Evolutionary conservation across 106 monocot species (phyloP).

Genomic region (Dioscorea alata): DNA sequence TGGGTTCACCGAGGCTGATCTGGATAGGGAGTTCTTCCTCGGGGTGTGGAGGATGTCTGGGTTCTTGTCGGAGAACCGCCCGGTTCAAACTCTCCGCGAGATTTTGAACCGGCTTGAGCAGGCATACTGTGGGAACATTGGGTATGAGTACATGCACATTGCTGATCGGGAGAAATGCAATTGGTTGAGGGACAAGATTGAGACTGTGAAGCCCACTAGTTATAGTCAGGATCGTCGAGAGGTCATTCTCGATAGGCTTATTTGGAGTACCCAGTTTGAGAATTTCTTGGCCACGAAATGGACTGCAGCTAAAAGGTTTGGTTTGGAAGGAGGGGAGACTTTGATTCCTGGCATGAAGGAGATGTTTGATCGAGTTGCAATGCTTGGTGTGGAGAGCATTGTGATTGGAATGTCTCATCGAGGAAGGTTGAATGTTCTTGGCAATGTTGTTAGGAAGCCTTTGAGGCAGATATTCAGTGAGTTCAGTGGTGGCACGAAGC

Average conservation of each 20-base stretch:
- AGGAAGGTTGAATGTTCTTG: conserved; percentile 88
- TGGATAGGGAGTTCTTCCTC: conserved; percentile 87
- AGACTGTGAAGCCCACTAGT: conserved; percentile 38
- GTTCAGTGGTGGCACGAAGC: conserved; percentile 64
- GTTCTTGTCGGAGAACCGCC: conserved; percentile 84
- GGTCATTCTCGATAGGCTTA: conserved; percentile 92
- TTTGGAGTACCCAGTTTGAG: conserved; percentile 90
- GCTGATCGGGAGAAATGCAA: conserved; percentile 83
- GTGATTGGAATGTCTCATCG: conserved; percentile 93
- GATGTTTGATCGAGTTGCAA: conserved; percentile 84
- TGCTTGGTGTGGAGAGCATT: conserved; percentile 82
- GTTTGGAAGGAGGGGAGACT: conserved; percentile 86
- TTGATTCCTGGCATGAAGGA: conserved; percentile 98
- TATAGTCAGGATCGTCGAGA: conserved; percentile 48
- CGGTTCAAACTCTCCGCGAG: conserved; percentile 68
- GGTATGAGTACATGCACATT: conserved; percentile 99
- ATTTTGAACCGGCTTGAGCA: conserved; percentile 70
- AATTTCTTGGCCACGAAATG: conserved; percentile 87
- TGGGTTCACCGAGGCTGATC: conserved; percentile 84
- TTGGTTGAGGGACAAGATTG: conserved; percentile 93
- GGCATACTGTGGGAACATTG: conserved; percentile 85
- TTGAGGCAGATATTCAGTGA: conserved; percentile 85
- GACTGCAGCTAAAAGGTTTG: conserved; percentile 83
- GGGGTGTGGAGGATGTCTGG: conserved; percentile 95
- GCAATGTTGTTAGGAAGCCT: conserved; percentile 88